Evolutionary conservation across 495 filamentous ascomycete genomes (phyloP), one percentile per base, ranked within the genome.

Genomic region (Lindgomyces ingoldianus): DNA sequence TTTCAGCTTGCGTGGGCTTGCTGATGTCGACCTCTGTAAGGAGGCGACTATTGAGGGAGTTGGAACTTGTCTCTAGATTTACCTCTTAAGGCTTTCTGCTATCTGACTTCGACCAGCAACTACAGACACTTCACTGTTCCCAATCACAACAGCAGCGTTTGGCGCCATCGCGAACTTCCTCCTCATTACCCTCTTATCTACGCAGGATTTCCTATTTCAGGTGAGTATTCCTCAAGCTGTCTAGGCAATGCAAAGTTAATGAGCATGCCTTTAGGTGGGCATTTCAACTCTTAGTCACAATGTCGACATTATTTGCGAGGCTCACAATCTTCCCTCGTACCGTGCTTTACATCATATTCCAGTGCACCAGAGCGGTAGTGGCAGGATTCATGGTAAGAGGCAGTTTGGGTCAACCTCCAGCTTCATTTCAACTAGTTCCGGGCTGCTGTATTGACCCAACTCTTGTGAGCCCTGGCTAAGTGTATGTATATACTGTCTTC

Each of bases 21-120:
- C 12, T 0, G 72, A 73, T 49, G n/a, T 67, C 1, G 75, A 78
- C 57, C 63, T 81, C 19, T 83, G 79, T 77, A 82, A 80, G 57
- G 74, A 77, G 22, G 78, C 74, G 0, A 54, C 77, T 10, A 65
- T 66, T 26, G 67, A 70, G 50, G 67, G 61, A 9, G 62, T 70
- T 18, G 67, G 67, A 16, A 66, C 62, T n/a, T 60, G 62, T 36
- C 33, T 70, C 3, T 62, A 70, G 48, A 58, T 63, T 25, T 70
- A 58, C 25, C 44, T 70, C 11, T 41, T 57, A 16, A 52, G 67
- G 16, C 57, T 70, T 4, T 65, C 51, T 44, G 50, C 61, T 3
- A 57, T 65, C 21, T 61, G 67, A 16, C 45, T 69, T 1, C 52
- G 26, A 19, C 29, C 49, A 4, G 46, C 44, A 1, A 25, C 52